Conservation (phyloP, 495 filamentous ascomycete species). For the Penicillium taxi region DNA sequence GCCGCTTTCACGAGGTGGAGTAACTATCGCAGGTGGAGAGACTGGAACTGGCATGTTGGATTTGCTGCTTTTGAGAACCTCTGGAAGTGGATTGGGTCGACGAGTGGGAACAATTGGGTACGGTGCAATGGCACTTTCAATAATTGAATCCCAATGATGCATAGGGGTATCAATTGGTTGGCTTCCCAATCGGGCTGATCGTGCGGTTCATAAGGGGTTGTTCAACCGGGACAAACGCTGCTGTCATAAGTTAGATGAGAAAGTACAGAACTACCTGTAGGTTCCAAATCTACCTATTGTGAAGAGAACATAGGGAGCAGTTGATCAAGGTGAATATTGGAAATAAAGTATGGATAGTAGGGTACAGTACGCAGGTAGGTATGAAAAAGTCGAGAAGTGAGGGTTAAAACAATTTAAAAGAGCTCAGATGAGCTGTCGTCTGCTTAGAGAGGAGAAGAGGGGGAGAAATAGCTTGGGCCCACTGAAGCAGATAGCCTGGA, state of each 20-base stretch:
- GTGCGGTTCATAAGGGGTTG: conserved; percentile 10
- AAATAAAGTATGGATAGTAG: too few species aligned
- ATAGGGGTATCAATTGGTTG: conserved; percentile 24
- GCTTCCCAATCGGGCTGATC: conserved; percentile 14
- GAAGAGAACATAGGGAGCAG: too few species aligned
- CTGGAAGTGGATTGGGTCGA: conserved; percentile 24
- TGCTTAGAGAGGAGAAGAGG: conserved; percentile 6
- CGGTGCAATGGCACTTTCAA: conserved; percentile 31
- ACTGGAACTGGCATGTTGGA: conserved; percentile 26
- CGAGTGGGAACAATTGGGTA: conserved; percentile 36
- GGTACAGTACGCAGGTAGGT: too few species aligned
- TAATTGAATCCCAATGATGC: conserved; percentile 24
- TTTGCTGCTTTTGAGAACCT: conserved; percentile 17
- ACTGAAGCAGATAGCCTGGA: conserved; percentile 14
- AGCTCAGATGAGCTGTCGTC: conserved; percentile 20
- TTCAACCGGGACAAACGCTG: background rate
- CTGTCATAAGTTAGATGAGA: conserved; percentile 4
- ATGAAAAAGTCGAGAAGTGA: too few species aligned
- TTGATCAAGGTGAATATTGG: too few species aligned
- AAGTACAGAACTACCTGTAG: too few species aligned
- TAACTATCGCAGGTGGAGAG: conserved; percentile 6
- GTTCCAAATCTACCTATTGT: too few species aligned
- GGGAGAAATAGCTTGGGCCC: conserved; percentile 11
- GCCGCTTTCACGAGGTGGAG: conserved; percentile 3
- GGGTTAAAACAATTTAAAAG: too few species aligned